These are phyloP conservation scores for Colletotrichum cereale DNA, from an alignment of 2,329 filamentous ascomycete species.

Conservation along the genomic window DNA sequence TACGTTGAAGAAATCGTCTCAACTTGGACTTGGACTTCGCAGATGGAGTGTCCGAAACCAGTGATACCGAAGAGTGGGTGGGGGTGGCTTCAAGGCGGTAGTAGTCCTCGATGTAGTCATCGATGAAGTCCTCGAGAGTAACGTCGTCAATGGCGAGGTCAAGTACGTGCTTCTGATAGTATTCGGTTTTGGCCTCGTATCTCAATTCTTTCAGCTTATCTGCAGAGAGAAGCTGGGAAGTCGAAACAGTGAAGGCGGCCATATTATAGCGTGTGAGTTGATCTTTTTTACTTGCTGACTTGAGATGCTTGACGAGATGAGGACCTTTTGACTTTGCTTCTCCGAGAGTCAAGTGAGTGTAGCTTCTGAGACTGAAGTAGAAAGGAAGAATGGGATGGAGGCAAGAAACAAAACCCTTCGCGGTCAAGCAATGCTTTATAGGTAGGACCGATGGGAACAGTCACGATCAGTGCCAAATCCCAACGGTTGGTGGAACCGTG, in stretches of 20 bases:
- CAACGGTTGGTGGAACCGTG: not conserved
- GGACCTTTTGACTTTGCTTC: not conserved
- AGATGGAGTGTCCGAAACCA: not conserved
- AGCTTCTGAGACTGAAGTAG: not conserved
- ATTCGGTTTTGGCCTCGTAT: slow-evolving; percentile 15
- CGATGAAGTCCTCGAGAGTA: slow-evolving; percentile 22
- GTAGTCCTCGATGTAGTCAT: slow-evolving; percentile 31
- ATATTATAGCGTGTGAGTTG: not conserved
- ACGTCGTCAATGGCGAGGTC: slow-evolving; percentile 8
- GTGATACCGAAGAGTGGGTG: not conserved
- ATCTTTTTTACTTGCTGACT: not conserved
- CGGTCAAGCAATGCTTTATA: not conserved
- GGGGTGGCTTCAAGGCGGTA: not conserved
- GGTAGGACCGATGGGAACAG: not conserved
- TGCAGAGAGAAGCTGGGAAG: not conserved
- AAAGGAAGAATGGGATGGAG: not conserved
- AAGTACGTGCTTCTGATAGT: slow-evolving; percentile 4
- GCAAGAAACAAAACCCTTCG: too few species aligned
- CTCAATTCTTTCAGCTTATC: slow-evolving; percentile 10
- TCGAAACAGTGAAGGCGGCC: not conserved
- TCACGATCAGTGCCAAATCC: not conserved
- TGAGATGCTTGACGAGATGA: not conserved
- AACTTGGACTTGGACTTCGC: not conserved
- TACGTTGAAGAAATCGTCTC: slow-evolving; percentile 3
- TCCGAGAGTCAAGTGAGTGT: not conserved